phyloP scores from a whole-genome alignment of 305 asterid genomes.

The Solanum hybrid region DNA sequence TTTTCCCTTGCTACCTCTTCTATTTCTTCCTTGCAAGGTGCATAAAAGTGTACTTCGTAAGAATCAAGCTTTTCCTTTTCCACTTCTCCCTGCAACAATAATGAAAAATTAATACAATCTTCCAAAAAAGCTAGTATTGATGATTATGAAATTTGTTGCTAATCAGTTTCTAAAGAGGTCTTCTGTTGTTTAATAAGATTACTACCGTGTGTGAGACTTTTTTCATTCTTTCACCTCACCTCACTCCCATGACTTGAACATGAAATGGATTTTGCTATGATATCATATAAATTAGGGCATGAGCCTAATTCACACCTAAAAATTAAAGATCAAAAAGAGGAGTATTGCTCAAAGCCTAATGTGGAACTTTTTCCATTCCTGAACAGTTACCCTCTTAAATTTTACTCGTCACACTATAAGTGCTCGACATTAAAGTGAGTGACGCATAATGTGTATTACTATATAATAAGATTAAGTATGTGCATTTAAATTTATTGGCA shows the following conservation, averaged over 20 bases:
- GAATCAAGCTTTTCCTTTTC: conserved; percentile 46
- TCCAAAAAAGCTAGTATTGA: neutral
- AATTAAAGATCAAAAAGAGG: neutral
- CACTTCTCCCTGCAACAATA: conserved; percentile 43
- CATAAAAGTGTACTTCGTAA: conserved; percentile 72
- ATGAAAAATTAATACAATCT: neutral
- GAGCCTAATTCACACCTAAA: neutral
- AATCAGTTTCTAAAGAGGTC: neutral
- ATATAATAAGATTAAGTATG: neutral
- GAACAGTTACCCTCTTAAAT: neutral
- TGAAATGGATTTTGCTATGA: neutral
- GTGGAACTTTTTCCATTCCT: neutral
- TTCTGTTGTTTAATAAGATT: neutral
- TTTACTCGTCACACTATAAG: neutral
- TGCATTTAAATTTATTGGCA: neutral
- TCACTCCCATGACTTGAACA: neutral
- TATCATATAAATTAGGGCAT: neutral
- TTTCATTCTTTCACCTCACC: neutral
- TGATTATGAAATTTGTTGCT: neutral
- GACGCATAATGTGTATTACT: neutral
- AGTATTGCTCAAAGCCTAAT: neutral
- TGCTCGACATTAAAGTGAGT: neutral
- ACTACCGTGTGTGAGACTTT: neutral
- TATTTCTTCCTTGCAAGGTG: conserved; percentile 63
- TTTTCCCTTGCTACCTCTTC: conserved; percentile 48